These are phyloP conservation scores for Alnus glutinosa DNA, from an alignment of 306 rosid species.

Conservation along the genomic window DNA sequence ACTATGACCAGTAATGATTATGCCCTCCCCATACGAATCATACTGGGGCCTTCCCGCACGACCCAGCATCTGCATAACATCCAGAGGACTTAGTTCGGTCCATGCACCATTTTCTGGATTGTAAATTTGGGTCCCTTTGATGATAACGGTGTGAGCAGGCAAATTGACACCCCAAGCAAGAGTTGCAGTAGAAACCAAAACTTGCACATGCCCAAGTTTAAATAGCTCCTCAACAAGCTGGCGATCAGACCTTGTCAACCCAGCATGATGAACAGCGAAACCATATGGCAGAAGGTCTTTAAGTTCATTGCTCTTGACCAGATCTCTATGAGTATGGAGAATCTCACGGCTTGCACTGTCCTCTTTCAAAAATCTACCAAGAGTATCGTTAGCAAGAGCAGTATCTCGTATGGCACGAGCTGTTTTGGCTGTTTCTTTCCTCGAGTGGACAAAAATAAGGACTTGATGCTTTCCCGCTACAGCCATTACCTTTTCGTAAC, in stretches of 20 bases:
- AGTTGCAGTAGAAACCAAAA: too few species aligned
- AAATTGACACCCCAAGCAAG: too few species aligned
- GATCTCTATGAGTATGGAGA: too few species aligned
- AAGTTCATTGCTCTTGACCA: too few species aligned
- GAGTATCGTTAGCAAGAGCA: conserved; percentile 88
- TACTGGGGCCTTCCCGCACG: conserved; percentile 97
- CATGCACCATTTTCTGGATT: conserved; percentile 96
- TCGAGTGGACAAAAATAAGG: conserved; percentile 31
- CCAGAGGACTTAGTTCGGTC: conserved; percentile 51
- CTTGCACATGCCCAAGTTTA: conserved; percentile 74
- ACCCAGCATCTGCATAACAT: not conserved
- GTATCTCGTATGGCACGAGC: conserved; percentile 96
- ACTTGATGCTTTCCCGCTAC: too few species aligned
- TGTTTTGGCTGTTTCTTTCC: conserved; percentile 98
- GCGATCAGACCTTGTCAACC: conserved; percentile 62
- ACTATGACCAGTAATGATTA: conserved; percentile 81
- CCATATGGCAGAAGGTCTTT: too few species aligned
- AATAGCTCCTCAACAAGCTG: conserved; percentile 96
- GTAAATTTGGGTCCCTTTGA: conserved; percentile 93
- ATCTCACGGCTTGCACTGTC: too few species aligned
- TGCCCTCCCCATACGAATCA: conserved; percentile 88
- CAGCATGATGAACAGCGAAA: too few species aligned
- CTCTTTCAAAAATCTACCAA: too few species aligned
- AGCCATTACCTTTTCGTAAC: too few species aligned
- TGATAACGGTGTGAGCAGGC: conserved; percentile 4